Percentiles rank a stretch among this genome's conserved stretches.
Evolutionary conservation across 106 monocot species (phyloP).

Genomic region (Gastrodia elata): DNA sequence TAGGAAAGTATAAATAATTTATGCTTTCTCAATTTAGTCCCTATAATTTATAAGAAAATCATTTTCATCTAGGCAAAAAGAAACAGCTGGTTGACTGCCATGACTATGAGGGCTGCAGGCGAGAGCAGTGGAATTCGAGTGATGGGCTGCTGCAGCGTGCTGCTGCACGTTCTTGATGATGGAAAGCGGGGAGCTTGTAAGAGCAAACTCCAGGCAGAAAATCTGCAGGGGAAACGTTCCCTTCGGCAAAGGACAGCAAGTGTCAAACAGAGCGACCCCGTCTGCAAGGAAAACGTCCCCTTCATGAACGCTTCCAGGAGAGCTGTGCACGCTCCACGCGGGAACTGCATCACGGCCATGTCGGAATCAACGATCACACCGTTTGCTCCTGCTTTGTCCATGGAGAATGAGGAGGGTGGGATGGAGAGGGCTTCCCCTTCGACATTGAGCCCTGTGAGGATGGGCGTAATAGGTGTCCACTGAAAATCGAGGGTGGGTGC

Average conservation of each 20-base stretch:
- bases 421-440: constrained; percentile 26
- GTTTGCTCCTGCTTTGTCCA: constrained; percentile 13
- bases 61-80: too few species aligned
- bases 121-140: too few species aligned
- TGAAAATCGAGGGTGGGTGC: constrained; percentile 43
- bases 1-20: too few species aligned
- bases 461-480: constrained; percentile 8
- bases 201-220: constrained; percentile 51
- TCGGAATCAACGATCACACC: constrained; percentile 25
- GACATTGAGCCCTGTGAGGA: constrained; percentile 44
- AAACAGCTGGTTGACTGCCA: too few species aligned
- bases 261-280: constrained; percentile 32
- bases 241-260: constrained; percentile 35
- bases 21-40: too few species aligned
- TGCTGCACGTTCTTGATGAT: constrained; percentile 69
- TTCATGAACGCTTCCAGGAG: constrained; percentile 29
- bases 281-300: constrained; percentile 25
- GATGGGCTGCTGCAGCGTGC: too few species aligned
- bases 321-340: constrained; percentile 9
- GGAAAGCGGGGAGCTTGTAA: constrained; percentile 30
- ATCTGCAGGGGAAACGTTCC: constrained; percentile 31
- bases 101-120: too few species aligned
- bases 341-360: constrained; percentile 15
- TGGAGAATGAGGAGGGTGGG: constrained; percentile 11
- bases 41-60: too few species aligned